Base-by-base conservation (phyloP, 192 early-diverging fungal species). In the Linnemannia elongata region DNA sequence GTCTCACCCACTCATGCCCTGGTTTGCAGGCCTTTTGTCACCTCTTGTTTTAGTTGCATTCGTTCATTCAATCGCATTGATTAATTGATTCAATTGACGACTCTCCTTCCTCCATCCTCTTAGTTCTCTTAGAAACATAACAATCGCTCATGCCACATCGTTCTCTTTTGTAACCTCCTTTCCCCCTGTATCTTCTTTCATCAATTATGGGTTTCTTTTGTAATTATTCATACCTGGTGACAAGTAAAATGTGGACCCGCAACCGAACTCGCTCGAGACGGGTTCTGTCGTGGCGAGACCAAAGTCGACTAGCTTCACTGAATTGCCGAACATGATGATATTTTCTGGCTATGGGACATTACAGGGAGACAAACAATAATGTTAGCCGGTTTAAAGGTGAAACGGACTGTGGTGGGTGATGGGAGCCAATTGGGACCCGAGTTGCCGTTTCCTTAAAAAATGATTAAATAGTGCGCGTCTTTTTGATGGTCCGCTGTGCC, bases 231-330 rank as follows among this genome's bases (percentile, higher is more conserved):
- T 92, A 92, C 92, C 92, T 85, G 92, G 92, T 33, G 90, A 91
- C 27, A 93, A 89, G 47, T 93, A 93, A 82, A 91, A 93, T 3
- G 89, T 89, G 18, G 90, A 91, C 22, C 92, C 92, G 47, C 90
- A 93, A 39, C 90, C 97, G 96, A 88, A 96, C 87, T 82, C 95
- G 88, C 79, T 92, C 76, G 96, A 96, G 91, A 54, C 92, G 71
- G 69, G 82, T 72, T 84, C 93, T 76, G 81, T 93, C 72, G 88
- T 98, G 47, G 98, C 96, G 73, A 99, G 88, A 15, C 98, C 98
- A 94, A 99, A 99, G 88, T 99, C 98, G 22, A 96, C 94, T 68
- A 99, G 91, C 91, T 97, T 99, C 88, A 97, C 90, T 70, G 94
- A 90, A 33, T 88, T 81, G n/a, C 90, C 92, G 69, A 92, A 91